Conservation (phyloP, 352 stramenopile species). For the Aphanomyces invadans region DNA sequence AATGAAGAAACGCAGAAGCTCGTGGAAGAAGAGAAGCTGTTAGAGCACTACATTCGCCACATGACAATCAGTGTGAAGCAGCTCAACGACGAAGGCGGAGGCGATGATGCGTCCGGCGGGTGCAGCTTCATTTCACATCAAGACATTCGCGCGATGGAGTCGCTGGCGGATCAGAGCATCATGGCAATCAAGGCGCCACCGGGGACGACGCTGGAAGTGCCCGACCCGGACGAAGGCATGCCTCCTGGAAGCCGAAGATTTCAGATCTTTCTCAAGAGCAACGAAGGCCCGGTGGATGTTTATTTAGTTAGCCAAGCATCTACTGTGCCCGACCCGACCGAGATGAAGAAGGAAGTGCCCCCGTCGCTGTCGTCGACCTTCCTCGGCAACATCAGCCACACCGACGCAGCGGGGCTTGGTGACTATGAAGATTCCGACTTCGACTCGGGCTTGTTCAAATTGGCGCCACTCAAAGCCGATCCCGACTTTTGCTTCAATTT, state of each 20-base stretch:
- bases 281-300: conserved; percentile 84
- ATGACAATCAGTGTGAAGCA: conserved; percentile 74
- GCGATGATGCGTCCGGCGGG: conserved; percentile 29
- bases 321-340: conserved; percentile 31
- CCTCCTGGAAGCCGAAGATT: conserved; percentile 77
- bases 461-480: conserved; percentile 80
- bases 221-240: conserved; percentile 92
- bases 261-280: conserved; percentile 92
- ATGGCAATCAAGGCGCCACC: conserved; percentile 92
- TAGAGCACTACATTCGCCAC: conserved; percentile 77
- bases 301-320: conserved; percentile 75
- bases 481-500: conserved; percentile 86
- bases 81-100: conserved; percentile 72
- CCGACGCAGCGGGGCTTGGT: background rate
- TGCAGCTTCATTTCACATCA: conserved; percentile 63
- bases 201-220: conserved; percentile 91
- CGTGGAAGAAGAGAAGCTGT: conserved; percentile 71
- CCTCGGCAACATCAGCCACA: background rate
- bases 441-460: conserved; percentile 74
- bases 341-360: conserved; percentile 14
- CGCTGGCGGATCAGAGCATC: conserved; percentile 81
- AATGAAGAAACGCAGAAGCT: conserved; percentile 71
- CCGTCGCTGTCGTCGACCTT: background rate
- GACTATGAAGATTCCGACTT: conserved; percentile 61
- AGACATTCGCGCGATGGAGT: conserved; percentile 79